A percentile compares a stretch with the other conserved stretches of the same genome.
phyloP scores from a whole-genome alignment of 2,329 filamentous ascomycete genomes.

The Pseudogymnoascus sp. region DNA sequence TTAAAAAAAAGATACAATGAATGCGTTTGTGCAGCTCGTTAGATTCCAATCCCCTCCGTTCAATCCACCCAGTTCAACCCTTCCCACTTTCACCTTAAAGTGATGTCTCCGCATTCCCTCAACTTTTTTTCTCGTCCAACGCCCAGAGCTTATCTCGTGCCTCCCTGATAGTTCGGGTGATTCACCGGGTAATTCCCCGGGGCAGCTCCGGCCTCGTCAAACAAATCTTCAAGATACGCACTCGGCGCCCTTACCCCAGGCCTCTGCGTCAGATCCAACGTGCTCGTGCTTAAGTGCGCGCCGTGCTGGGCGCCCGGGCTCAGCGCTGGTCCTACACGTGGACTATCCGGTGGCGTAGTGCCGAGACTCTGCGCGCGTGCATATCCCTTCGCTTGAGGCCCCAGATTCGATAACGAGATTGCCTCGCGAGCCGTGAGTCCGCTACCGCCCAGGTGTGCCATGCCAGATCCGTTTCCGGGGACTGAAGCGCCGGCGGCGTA shows the following conservation, averaged over 20 bases:
- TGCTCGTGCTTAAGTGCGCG: slow-evolving; percentile 50
- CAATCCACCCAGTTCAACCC: not conserved
- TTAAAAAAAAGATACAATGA: slow-evolving; percentile 6
- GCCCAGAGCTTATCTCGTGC: slow-evolving; percentile 13
- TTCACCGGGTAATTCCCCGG: not conserved
- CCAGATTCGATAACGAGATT: slow-evolving; percentile 52
- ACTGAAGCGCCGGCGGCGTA: slow-evolving; percentile 58
- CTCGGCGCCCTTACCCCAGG: slow-evolving; percentile 64
- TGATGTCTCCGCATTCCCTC: not conserved
- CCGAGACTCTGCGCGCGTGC: slow-evolving; percentile 36
- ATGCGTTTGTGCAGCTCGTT: not conserved
- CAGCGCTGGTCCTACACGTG: slow-evolving; percentile 34
- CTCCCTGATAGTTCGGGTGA: slow-evolving; percentile 7
- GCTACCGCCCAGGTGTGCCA: slow-evolving; percentile 32
- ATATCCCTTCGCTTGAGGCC: slow-evolving; percentile 42
- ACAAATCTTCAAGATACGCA: slow-evolving; percentile 81
- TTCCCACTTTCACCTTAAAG: not conserved
- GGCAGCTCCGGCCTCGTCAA: slow-evolving; percentile 56
- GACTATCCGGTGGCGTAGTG: slow-evolving; percentile 52
- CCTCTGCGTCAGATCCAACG: slow-evolving; percentile 54
- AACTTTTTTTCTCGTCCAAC: not conserved
- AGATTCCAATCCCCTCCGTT: not conserved
- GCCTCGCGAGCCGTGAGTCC: slow-evolving; percentile 25
- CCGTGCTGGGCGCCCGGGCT: slow-evolving; percentile 15
- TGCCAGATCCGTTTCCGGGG: slow-evolving; percentile 27